Base-by-base conservation (phyloP, 1,139 yeast genomes). In the Pichia cactophila region DNA sequence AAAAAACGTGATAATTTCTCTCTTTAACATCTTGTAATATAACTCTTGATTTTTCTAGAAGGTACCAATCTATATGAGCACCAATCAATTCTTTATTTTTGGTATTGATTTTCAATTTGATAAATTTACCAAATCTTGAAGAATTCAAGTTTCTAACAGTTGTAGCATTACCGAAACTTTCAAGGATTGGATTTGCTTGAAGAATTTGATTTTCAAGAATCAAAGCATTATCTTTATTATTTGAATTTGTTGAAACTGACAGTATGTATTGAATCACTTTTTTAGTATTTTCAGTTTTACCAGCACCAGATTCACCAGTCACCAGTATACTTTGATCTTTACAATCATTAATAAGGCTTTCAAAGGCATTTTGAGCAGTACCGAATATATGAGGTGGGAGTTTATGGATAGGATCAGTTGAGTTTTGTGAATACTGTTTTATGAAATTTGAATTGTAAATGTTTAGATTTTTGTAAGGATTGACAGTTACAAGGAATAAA, bases 301-400 rank as follows among this genome's bases (percentile, higher is more conserved):
- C 98, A 0, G 98, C 98, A 54, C 98, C 99, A 31, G 96, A 86
- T 65, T 94, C 99, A 54, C 99, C 99, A 1, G 98, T 94, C 12
- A 94, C 97, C 49, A 94, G 72, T 48, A 94, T 88, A 16, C 95
- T 83, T 68, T 94, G 98, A 66, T 90, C 86, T 60, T 81, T 83
- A 46, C 72, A 75, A 58, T 85, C 83, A 33, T 77, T 74, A 23
- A 88, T 71, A 66, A 92, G 73, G 60, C 84, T 86, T 53, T 88
- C 77, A 59, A 81, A 87, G 1, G 98, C 95, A 42, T 81, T 80
- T 62, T 92, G 97, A 0, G 97, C 87, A 33, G 86, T 83, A 2
- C 96, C 95, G 67, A 81, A 94, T 43, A 94, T 89, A 63, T 94
- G 99, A 1, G 99, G 98, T 53, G 14, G 28, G 4, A 16, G 10